Evolutionary conservation across 306 rosid genomes (phyloP), one percentile per base, ranked within the genome.

Genomic region (Vigna unguiculata): DNA sequence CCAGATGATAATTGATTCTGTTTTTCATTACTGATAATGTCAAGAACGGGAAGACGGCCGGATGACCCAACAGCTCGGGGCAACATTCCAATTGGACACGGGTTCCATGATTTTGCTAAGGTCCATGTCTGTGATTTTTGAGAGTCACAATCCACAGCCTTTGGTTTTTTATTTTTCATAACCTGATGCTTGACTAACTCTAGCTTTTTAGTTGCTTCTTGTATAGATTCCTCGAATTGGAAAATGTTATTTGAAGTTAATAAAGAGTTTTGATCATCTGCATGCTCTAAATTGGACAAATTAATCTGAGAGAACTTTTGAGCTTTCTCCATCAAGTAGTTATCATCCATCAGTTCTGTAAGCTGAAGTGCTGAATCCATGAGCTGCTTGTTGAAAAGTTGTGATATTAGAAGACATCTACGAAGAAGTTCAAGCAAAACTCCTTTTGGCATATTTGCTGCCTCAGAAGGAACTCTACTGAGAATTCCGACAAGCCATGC

Each of bases 31-130:
- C 25, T 72, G 32, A 61, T 40, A 63, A 6, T 57, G 79, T 92
- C 88, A 6, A 95, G 92, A 47, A 78, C 72, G 9, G 99, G 97
- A 78, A 84, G 87, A 64, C 81, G 47, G 17, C 99, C 91, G 1
- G 97, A 89, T 45, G 91, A 83, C 22, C 98, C 90, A 2, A 78
- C 82, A 22, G 81, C 69, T 25, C 83, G 89, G 36, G 98, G 97
- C 86, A 96, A 81, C 98, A 87, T 91, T 76, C 99, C 99, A 22
- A 96, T 87, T 3, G 98, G 99, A 80, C 99, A 96, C 1, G 88
- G 90, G 67, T 86, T 92, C 99, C 99, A 92, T 34, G 92, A 86
- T 58, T 81, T 86, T 65, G 96, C 80, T 53, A 83, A 58, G 41
- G 84, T 68, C 99, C 99, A 96, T 71, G 79, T 79, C 54, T 46